phyloP scores from a whole-genome alignment of 169 alveolate species.

The Plasmodium yoelii region DNA sequence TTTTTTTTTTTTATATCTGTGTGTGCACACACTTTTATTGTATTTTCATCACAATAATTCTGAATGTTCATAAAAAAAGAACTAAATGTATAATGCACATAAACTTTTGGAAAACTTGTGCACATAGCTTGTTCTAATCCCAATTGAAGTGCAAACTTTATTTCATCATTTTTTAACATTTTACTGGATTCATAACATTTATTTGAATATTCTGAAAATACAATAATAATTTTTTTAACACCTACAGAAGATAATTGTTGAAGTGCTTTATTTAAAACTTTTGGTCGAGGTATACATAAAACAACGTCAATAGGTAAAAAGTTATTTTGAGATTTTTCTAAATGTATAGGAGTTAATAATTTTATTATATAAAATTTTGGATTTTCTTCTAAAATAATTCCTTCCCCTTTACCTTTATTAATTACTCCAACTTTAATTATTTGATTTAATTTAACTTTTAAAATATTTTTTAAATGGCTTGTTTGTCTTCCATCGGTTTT shows the following conservation, averaged over 20 bases:
- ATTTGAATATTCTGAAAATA: constrained; percentile 63
- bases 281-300: constrained; percentile 71
- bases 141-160: constrained; percentile 66
- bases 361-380: constrained; percentile 24
- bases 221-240: constrained; percentile 63
- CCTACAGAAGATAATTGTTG: constrained; percentile 72
- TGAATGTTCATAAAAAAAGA: constrained; percentile 69
- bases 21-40: constrained; percentile 71
- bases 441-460: constrained; percentile 50
- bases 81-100: constrained; percentile 64
- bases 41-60: constrained; percentile 38
- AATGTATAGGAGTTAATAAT: constrained; percentile 54
- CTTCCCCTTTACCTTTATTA: constrained; percentile 74
- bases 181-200: constrained; percentile 69
- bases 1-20: constrained; percentile 25
- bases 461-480: constrained; percentile 55
- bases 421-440: constrained; percentile 60
- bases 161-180: constrained; percentile 70
- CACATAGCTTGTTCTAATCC: constrained; percentile 78
- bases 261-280: constrained; percentile 30
- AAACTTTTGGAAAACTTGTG: constrained; percentile 44
- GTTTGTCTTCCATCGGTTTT: constrained; percentile 67
- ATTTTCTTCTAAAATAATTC: constrained; percentile 34
- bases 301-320: constrained; percentile 61
- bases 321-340: constrained; percentile 23